Evolutionary conservation across 2,329 filamentous ascomycete species (phyloP).

Genomic region (Colletotrichum sp.): DNA sequence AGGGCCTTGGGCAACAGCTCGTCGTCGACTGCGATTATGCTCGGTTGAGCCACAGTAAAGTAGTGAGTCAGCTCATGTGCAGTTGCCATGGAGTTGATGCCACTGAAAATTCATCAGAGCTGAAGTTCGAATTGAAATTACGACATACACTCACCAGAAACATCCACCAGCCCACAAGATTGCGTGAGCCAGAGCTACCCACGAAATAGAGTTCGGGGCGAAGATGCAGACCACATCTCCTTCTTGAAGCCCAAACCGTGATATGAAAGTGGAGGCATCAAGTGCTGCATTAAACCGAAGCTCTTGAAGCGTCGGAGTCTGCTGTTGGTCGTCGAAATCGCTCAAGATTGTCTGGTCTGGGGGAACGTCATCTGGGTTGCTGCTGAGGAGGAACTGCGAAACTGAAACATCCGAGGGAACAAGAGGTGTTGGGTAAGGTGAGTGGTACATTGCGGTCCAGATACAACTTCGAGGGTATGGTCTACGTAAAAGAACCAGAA

Average conservation of each 20-base stretch:
- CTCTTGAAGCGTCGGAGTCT: neutral
- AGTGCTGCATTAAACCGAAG: neutral
- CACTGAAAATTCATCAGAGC: slow-evolving; percentile 15
- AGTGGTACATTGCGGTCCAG: neutral
- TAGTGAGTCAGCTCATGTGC: slow-evolving; percentile 28
- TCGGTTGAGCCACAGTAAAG: slow-evolving; percentile 23
- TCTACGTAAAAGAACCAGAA: neutral
- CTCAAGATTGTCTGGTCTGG: neutral
- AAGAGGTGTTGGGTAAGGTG: neutral
- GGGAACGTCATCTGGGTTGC: neutral
- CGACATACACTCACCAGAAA: neutral
- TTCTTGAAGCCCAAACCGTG: neutral
- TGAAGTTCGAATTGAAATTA: neutral
- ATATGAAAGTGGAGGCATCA: neutral
- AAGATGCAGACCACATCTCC: slow-evolving; percentile 27
- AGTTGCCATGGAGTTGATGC: slow-evolving; percentile 27
- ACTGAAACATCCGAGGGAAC: neutral
- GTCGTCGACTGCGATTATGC: slow-evolving; percentile 21
- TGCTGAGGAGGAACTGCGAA: neutral
- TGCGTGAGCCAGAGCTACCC: slow-evolving; percentile 25
- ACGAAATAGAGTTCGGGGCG: slow-evolving; percentile 24
- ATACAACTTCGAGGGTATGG: neutral
- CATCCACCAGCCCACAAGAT: slow-evolving; percentile 27
- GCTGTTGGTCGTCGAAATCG: neutral
- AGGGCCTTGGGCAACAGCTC: slow-evolving; percentile 19